These are phyloP conservation scores for Myrmaecium sp. DNA, from an alignment of 2,329 filamentous ascomycete genomes.

Conservation along the genomic window DNA sequence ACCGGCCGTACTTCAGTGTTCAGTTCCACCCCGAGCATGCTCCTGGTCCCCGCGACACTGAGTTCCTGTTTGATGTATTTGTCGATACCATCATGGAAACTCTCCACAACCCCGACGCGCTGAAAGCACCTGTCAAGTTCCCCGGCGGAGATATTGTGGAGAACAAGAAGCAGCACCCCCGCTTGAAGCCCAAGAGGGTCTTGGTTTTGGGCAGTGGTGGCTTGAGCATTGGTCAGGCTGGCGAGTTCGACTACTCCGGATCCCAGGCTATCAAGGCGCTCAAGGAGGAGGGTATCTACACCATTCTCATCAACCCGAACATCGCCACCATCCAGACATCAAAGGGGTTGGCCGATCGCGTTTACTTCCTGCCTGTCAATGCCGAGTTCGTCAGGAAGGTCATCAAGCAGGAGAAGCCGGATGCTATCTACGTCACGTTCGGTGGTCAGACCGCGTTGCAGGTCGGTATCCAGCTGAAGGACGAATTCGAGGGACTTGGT, in stretches of 20 bases:
- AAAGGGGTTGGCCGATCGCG: conserved; percentile 93
- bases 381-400: conserved; percentile 96
- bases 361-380: conserved; percentile 95
- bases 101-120: conserved; percentile 45
- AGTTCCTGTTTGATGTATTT: conserved; percentile 95
- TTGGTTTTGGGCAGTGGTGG: conserved; percentile 88
- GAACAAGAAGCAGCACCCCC: conserved; percentile 59
- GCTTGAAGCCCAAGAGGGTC: conserved; percentile 81
- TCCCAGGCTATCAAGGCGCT: conserved; percentile 96
- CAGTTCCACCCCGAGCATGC: conserved; percentile 98
- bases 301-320: conserved; percentile 95
- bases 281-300: conserved; percentile 97
- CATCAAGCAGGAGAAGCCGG: conserved; percentile 82
- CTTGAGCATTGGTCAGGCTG: conserved; percentile 91
- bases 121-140: conserved; percentile 64
- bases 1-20: conserved; percentile 92
- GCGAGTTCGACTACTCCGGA: conserved; percentile 97
- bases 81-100: conserved; percentile 66
- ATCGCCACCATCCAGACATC: conserved; percentile 98
- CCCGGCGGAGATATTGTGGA: conserved; percentile 70
- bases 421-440: conserved; percentile 95
- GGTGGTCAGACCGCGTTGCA: conserved; percentile 94
- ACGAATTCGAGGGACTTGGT: conserved; percentile 83
- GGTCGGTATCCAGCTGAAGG: conserved; percentile 92
- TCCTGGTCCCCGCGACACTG: conserved; percentile 85